Evolutionary conservation across 2,329 filamentous ascomycete species (phyloP).

Genomic region (Penicillium glabrum): DNA sequence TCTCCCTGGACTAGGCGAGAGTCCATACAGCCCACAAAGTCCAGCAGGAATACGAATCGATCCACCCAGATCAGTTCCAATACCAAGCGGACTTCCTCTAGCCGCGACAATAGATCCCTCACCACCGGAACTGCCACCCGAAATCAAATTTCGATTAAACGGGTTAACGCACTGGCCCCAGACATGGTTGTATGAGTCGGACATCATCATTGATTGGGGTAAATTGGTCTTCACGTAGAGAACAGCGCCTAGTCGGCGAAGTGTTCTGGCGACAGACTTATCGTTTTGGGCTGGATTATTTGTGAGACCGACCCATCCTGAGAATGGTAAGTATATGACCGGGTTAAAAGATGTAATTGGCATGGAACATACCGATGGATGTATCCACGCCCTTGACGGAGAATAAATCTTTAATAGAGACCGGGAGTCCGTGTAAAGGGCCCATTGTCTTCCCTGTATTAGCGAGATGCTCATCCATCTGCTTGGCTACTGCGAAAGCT

Average conservation of each 20-base stretch:
- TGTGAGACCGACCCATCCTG: conserved; percentile 26
- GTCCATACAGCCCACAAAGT: conserved; percentile 56
- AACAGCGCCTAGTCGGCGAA: conserved; percentile 22
- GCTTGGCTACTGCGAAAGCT: conserved; percentile 46
- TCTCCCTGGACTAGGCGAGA: conserved; percentile 40
- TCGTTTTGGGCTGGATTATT: conserved; percentile 18
- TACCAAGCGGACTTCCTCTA: conserved; percentile 51
- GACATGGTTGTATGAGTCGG: conserved; percentile 39
- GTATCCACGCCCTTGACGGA: conserved; percentile 24
- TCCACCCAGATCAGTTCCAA: conserved; percentile 56
- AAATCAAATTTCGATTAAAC: conserved; percentile 50
- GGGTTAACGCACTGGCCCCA: conserved; percentile 57
- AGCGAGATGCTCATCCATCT: conserved; percentile 45
- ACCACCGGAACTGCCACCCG: conserved; percentile 57
- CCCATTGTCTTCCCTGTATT: conserved; percentile 47
- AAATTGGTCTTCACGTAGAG: conserved; percentile 27
- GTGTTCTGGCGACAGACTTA: conserved; percentile 24
- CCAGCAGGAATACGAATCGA: conserved; percentile 57
- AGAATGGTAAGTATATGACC: not conserved
- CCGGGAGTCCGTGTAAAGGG: conserved; percentile 60
- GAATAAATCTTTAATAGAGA: conserved; percentile 47
- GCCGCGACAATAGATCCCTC: conserved; percentile 55
- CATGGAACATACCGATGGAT: conserved; percentile 17
- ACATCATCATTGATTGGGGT: conserved; percentile 29
- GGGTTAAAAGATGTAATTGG: too few species aligned